Conservation (phyloP, 805 yeast species). For the Saccharomycopsis schoenii region DNA sequence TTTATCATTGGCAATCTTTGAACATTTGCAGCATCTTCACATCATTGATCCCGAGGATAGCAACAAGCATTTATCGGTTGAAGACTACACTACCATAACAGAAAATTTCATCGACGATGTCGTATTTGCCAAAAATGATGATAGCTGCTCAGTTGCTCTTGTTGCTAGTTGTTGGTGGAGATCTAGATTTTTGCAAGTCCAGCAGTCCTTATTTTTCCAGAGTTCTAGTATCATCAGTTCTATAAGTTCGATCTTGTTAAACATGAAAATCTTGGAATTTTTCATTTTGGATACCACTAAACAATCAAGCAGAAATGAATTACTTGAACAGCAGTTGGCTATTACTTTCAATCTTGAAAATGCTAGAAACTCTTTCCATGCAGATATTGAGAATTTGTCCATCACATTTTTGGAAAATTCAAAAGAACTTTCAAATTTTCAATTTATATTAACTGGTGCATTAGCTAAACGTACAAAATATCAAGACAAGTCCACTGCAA, state of each 20-base stretch:
- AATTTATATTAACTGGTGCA: constrained; percentile 72
- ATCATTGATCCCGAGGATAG: constrained; percentile 20
- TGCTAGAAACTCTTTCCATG: constrained; percentile 53
- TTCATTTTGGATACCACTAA: constrained; percentile 17
- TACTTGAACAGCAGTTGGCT: constrained; percentile 28
- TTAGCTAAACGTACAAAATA: constrained; percentile 79
- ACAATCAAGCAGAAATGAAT: constrained; percentile 18
- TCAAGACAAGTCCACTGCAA: constrained; percentile 63
- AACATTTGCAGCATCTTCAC: constrained; percentile 27
- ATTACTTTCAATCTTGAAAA: constrained; percentile 52
- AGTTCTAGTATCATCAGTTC: constrained; percentile 37
- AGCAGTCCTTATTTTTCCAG: constrained; percentile 54
- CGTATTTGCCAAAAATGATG: background rate
- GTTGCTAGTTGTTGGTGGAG: constrained; percentile 70
- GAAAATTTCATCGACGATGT: background rate
- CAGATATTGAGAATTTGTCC: constrained; percentile 54
- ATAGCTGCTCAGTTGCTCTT: constrained; percentile 24
- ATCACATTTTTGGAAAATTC: constrained; percentile 46
- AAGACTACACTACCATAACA: background rate
- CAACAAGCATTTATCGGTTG: background rate
- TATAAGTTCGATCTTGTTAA: background rate
- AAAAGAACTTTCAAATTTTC: constrained; percentile 47
- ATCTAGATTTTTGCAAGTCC: constrained; percentile 55
- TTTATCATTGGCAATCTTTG: constrained; percentile 36
- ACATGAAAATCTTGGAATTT: constrained; percentile 6